Evolutionary conservation across 2,329 filamentous ascomycete species (phyloP).

Genomic region (Madurella fahalii): DNA sequence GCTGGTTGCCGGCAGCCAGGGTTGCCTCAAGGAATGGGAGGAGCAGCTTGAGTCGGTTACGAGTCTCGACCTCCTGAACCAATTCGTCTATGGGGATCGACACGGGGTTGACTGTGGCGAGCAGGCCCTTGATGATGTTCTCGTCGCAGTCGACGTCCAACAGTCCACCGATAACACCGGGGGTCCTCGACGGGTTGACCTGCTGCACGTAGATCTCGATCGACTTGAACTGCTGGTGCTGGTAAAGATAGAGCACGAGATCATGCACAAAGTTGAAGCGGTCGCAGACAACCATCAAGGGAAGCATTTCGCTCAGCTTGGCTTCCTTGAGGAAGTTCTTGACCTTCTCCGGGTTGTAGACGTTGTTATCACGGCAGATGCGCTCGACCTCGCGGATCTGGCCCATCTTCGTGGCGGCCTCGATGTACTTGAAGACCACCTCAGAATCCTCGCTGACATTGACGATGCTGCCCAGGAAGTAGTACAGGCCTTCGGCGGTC

Average conservation of each 20-base stretch:
- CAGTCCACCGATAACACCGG: constrained; percentile 86
- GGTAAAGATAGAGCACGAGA: constrained; percentile 91
- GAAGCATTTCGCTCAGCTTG: constrained; percentile 83
- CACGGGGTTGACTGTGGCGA: constrained; percentile 76
- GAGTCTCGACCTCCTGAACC: constrained; percentile 88
- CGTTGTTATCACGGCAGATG: constrained; percentile 89
- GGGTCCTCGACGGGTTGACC: constrained; percentile 87
- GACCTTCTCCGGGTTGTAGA: constrained; percentile 89
- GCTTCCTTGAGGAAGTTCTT: constrained; percentile 99
- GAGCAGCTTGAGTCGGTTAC: constrained; percentile 92
- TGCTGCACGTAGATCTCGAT: constrained; percentile 98
- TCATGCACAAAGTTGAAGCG: constrained; percentile 99
- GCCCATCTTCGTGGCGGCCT: constrained; percentile 88
- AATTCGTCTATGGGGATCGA: constrained; percentile 92
- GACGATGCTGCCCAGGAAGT: constrained; percentile 96
- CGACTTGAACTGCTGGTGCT: constrained; percentile 98
- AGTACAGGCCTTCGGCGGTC: constrained; percentile 94
- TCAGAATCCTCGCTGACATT: constrained; percentile 94
- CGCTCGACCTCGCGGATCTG: constrained; percentile 96
- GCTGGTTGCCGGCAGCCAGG: constrained; percentile 83
- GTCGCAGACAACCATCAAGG: constrained; percentile 96
- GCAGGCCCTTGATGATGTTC: constrained; percentile 86
- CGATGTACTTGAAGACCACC: constrained; percentile 99
- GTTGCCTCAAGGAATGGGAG: constrained; percentile 94
- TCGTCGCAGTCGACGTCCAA: constrained; percentile 98